Evolutionary conservation across 305 asterid genomes (phyloP).

Genomic region (Solanum hybrid): DNA sequence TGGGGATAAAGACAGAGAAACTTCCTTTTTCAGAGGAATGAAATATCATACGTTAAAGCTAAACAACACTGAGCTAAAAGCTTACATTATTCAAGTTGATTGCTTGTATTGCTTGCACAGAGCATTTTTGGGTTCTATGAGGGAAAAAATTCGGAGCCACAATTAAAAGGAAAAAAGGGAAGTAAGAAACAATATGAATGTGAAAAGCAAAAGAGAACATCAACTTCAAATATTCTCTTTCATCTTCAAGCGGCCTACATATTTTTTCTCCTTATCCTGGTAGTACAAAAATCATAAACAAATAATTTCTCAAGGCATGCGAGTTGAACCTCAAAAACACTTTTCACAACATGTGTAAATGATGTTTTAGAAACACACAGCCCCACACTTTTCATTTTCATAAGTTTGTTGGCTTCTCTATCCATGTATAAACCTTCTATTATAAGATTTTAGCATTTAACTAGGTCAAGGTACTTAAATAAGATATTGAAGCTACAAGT

Average conservation of each 20-base stretch:
- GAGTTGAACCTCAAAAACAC: too few species aligned
- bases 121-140: neutral
- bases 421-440: neutral
- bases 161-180: neutral
- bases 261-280: too few species aligned
- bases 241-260: too few species aligned
- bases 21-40: neutral
- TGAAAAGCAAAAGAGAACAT: neutral
- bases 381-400: too few species aligned
- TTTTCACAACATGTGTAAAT: too few species aligned
- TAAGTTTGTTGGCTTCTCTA: neutral
- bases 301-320: too few species aligned
- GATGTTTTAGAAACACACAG: neutral
- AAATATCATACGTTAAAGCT: neutral
- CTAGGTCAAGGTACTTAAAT: neutral
- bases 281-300: too few species aligned
- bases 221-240: too few species aligned
- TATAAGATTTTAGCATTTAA: neutral
- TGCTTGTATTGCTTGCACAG: neutral
- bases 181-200: neutral
- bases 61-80: neutral
- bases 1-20: neutral
- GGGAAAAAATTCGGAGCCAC: neutral
- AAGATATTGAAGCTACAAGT: neutral
- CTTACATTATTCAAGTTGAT: neutral